These are phyloP conservation scores for Glycyrrhiza uralensis DNA, from an alignment of 306 rosid genomes.

Conservation along the genomic window DNA sequence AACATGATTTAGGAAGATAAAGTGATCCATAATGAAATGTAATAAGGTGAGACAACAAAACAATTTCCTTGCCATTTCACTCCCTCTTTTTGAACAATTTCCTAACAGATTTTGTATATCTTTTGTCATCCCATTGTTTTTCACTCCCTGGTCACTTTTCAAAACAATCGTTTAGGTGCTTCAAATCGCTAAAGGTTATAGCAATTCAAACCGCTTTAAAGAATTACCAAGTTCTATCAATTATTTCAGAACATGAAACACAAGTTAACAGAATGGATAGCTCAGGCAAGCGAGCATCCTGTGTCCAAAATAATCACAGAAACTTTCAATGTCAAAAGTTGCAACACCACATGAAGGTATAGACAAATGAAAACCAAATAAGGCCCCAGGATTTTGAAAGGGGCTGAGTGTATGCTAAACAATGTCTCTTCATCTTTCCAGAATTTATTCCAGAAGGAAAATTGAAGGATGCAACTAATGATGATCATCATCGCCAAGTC, in stretches of 20 bases:
- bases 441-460: slow-evolving; percentile 55
- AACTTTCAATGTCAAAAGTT: slow-evolving; percentile 35
- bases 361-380: slow-evolving; percentile 47
- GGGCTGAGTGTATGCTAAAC: slow-evolving; percentile 44
- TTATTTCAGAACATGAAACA: slow-evolving; percentile 45
- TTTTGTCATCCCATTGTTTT: not conserved
- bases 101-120: not conserved
- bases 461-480: slow-evolving; percentile 47
- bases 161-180: too few species aligned
- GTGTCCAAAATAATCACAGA: slow-evolving; percentile 47
- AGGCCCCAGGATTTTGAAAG: slow-evolving; percentile 47
- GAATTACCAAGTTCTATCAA: slow-evolving; percentile 36
- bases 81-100: not conserved
- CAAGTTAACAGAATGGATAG: slow-evolving; percentile 28
- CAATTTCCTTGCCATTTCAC: not conserved
- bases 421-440: slow-evolving; percentile 45
- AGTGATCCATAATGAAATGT: not conserved
- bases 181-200: too few species aligned
- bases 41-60: not conserved
- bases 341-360: slow-evolving; percentile 29
- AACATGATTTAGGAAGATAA: not conserved
- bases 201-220: slow-evolving; percentile 12
- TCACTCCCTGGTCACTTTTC: not conserved
- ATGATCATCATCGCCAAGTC: slow-evolving; percentile 55
- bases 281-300: slow-evolving; percentile 40